These are phyloP conservation scores for Persicaria maculosa DNA, from an alignment of 148 eudicot species.

Conservation along the genomic window DNA sequence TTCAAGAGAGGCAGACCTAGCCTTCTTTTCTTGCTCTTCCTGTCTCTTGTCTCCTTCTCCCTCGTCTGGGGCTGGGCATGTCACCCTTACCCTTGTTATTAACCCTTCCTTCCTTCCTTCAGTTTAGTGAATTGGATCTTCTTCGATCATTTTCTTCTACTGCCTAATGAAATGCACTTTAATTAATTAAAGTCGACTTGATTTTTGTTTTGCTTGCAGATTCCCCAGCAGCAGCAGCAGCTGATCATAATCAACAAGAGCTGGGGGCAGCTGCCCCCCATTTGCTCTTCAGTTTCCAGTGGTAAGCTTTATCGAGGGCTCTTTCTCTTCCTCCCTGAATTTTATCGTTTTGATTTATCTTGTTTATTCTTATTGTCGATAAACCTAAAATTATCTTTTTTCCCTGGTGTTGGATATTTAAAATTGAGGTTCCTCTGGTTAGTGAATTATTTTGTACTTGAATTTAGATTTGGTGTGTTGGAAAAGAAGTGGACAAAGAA, in stretches of 20 bases:
- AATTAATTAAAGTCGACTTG: no score
- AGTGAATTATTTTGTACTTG: no score
- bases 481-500: no score
- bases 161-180: no score
- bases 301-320: slow-evolving; percentile 37
- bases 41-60: slow-evolving; percentile 2
- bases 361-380: no score
- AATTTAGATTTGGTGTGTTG: no score
- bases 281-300: slow-evolving; percentile 57
- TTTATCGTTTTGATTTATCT: no score
- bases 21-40: not conserved
- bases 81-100: not conserved
- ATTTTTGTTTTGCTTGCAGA: slow-evolving; percentile 23
- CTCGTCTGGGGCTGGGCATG: not conserved
- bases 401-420: no score
- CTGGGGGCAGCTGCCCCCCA: slow-evolving; percentile 19
- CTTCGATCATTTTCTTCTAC: no score
- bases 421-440: no score
- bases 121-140: not conserved
- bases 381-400: no score
- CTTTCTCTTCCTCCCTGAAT: no score
- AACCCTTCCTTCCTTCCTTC: not conserved
- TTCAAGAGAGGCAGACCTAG: not conserved
- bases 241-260: slow-evolving; percentile 25
- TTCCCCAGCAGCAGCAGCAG: slow-evolving; percentile 41